A percentile compares a stretch with the other conserved stretches of the same genome.
phyloP scores from a whole-genome alignment of 768 basidiomycete genomes.

The Lactarius quietus region DNA sequence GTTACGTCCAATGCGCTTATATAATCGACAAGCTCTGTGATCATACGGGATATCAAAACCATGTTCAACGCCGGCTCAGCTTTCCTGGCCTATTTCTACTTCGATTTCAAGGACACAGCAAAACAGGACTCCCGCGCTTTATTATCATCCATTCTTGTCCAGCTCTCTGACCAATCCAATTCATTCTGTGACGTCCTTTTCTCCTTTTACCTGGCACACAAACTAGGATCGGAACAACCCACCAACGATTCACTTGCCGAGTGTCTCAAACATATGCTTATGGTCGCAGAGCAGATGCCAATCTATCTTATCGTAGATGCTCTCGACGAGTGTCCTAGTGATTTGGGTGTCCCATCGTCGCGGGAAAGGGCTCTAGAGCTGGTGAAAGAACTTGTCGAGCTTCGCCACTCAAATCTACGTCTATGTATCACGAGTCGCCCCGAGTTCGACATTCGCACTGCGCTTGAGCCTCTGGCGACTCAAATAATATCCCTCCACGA shows the following conservation, averaged over 20 bases:
- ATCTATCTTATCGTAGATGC: background rate
- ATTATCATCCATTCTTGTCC: constrained; percentile 1
- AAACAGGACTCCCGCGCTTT: background rate
- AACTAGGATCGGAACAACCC: background rate
- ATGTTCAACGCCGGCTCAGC: background rate
- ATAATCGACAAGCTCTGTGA: background rate
- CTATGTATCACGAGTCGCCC: too few relatives aligned
- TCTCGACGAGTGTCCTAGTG: background rate
- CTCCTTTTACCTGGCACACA: background rate
- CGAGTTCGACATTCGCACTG: background rate
- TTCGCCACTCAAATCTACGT: background rate
- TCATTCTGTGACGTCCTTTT: background rate
- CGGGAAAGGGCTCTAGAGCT: background rate
- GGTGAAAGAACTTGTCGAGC: background rate
- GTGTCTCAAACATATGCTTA: constrained; percentile 6
- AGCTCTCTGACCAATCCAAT: constrained; percentile 3
- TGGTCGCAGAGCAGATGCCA: background rate
- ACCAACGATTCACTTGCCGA: background rate
- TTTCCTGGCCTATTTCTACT: too few relatives aligned
- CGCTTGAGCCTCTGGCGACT: background rate
- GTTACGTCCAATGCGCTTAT: background rate
- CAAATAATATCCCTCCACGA: background rate
- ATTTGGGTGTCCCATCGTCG: background rate
- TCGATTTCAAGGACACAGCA: too few relatives aligned
- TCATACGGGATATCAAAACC: background rate